A percentile compares a stretch with the other conserved stretches of the same genome.
These are phyloP conservation scores for Pythium myriotylum DNA, from an alignment of 352 stramenopile species.

Conservation along the genomic window DNA sequence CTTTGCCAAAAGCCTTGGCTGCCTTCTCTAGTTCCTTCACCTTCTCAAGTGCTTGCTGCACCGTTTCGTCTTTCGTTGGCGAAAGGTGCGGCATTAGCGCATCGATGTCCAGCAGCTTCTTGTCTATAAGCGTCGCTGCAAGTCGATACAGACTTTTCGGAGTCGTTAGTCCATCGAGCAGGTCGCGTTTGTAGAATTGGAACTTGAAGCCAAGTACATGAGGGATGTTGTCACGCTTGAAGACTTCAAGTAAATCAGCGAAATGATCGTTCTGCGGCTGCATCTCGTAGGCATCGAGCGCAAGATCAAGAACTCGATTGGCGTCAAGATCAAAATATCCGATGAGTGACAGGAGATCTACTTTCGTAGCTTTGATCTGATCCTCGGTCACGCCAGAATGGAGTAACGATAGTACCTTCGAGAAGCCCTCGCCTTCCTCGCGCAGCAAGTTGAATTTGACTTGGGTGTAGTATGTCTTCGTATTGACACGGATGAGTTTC, in stretches of 20 bases:
- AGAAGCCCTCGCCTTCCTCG: constrained; percentile 96
- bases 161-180: constrained; percentile 45
- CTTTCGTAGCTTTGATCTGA: constrained; percentile 69
- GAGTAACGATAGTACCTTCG: constrained; percentile 90
- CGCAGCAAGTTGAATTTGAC: constrained; percentile 97
- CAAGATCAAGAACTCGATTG: constrained; percentile 94
- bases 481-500: constrained; percentile 86
- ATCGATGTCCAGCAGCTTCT: constrained; percentile 79
- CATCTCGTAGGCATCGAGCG: constrained; percentile 93
- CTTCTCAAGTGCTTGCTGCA: constrained; percentile 41
- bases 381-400: constrained; percentile 68
- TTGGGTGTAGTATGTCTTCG: constrained; percentile 93
- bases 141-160: constrained; percentile 80
- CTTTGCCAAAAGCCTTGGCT: constrained; percentile 71
- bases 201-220: constrained; percentile 95
- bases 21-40: constrained; percentile 57
- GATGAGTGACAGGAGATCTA: constrained; percentile 76
- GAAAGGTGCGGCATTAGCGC: constrained; percentile 78
- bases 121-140: constrained; percentile 86
- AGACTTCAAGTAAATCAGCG: constrained; percentile 62
- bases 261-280: constrained; percentile 83
- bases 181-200: constrained; percentile 83
- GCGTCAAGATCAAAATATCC: constrained; percentile 96
- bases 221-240: constrained; percentile 80
- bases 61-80: constrained; percentile 64